Evolutionary conservation across 805 yeast species (phyloP), one percentile per base, ranked within the genome.

Genomic region (Nakazawaea peltata): DNA sequence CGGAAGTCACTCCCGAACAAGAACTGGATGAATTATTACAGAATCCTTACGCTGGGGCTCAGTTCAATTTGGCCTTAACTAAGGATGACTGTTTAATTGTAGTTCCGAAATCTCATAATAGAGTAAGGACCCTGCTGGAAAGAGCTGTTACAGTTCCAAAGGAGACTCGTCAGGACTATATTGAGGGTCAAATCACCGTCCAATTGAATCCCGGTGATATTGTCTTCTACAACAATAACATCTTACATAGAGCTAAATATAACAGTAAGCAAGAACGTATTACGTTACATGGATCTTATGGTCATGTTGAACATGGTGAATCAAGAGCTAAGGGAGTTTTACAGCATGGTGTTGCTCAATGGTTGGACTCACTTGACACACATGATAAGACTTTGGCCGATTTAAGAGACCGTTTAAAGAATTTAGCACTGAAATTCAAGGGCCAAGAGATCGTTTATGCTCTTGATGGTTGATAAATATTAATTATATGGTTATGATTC

Each of bases 261-360:
- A 51, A 55, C 6, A 49, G 68, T 22, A 48, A 52, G 19, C 48
- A 53, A 23, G 56, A 53, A 35, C 51, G 76, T 33, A 53, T 67
- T 35, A 69, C 74, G 0, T 47, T 69, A 18, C 76, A 69, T 46
- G 76, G 74, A 0, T 63, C 71, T 2, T 67, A 68, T 41, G 76
- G 76, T 4, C 67, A 65, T 41, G 54, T 41, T 16, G 53, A 57
- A 25, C 49, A 49, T 35, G 74, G 74, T 5, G 51, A 53, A 36
- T 44, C 54, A 11, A 53, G 75, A 39, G 74, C 75, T 3, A 59
- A 57, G 41, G 69, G 72, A n/a, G 59, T 69, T n/a, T 58, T 69
- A 32, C 76, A 69, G 47, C 74, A 68, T 42, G 76, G 74, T 1
- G 72, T 68, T 4, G 65, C 62, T 7, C 57, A 59, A 28, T 69